Base-by-base conservation (phyloP, 106 monocot genomes). In the Dendrobium catenatum region DNA sequence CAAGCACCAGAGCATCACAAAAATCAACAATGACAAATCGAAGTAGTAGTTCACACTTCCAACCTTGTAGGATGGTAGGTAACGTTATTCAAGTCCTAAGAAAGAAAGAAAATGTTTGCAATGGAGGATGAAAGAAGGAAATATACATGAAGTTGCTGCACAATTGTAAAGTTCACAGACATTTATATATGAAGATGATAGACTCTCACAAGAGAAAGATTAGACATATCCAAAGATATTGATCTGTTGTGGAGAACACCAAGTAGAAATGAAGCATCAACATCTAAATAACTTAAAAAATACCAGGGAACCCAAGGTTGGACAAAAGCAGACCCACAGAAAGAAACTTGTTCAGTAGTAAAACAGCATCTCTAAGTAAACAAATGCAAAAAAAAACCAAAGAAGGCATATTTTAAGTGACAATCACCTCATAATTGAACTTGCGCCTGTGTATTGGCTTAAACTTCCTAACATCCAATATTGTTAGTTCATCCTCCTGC, bases 401-500 rank as follows among this genome's bases (percentile, higher is more conserved):
- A 76, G 42, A 48, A 68, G 26, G 66, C 40, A 79, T 59, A 79
- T 33, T 43, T 9, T 2, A 81, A 19, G 24, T 66, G 56, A 22
- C 9, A 37, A 61, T 77, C 85, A 95, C 97, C 89, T 98, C 97
- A 81, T 98, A 98, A 79, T 89, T 89, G 81, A 98, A 98, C 76
- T 98, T 98, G 44, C 89, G 92, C 72, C 87, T 88, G 66, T 95
- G 88, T 78, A 93, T 86, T 48, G 97, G 86, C 79, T 90, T 98
- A 78, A 95, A 95, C 82, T 95, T 98, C 75, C 97, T 86, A 68
- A 98, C 97, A 79, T 98, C 97, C 83, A 98, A 80, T 84, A 98
- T 98, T 64, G 97, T 98, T 73, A 98, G 81, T 81, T 98, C 97
- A 86, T 98, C 97, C 83, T 95, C 97, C 97, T 98, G 78, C 59